phyloP scores from a whole-genome alignment of 1,284 basidiomycete species.

The Ustilago esculenta region DNA sequence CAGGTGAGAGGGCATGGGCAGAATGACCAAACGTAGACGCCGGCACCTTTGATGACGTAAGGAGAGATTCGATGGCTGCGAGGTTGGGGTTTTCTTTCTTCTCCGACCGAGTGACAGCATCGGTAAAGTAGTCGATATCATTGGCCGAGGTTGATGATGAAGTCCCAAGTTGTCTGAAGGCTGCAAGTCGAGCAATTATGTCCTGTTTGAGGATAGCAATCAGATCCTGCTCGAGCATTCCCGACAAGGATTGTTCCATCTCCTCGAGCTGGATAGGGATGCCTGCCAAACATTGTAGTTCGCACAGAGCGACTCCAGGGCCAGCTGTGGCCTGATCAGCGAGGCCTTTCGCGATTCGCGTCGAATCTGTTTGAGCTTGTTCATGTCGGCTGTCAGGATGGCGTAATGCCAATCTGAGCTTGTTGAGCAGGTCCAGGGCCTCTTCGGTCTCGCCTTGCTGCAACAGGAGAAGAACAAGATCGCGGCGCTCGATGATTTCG shows the following conservation, averaged over 20 bases:
- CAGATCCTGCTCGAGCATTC: constrained; percentile 71
- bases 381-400: background rate
- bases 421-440: constrained; percentile 56
- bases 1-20: constrained; percentile 4
- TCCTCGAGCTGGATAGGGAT: constrained; percentile 56
- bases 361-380: background rate
- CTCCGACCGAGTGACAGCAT: background rate
- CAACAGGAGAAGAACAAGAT: constrained; percentile 51
- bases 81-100: background rate
- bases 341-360: background rate
- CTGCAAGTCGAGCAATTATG: constrained; percentile 69
- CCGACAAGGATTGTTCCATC: constrained; percentile 44
- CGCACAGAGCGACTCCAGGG: constrained; percentile 2
- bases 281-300: constrained; percentile 29
- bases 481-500: constrained; percentile 51
- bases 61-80: constrained; percentile 3
- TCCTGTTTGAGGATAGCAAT: constrained; percentile 77
- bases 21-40: constrained; percentile 25
- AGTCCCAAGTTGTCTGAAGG: constrained; percentile 3
- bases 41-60: constrained; percentile 20
- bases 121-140: constrained; percentile 10
- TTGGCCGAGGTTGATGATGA: constrained; percentile 1
- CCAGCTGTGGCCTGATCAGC: background rate
- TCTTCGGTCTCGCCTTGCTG: constrained; percentile 63
- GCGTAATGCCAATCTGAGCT: constrained; percentile 22